Percentiles rank a stretch among this genome's conserved stretches.
These are phyloP conservation scores for Cyberlindnera sargentensis DNA, from an alignment of 805 yeast species.

Conservation along the genomic window DNA sequence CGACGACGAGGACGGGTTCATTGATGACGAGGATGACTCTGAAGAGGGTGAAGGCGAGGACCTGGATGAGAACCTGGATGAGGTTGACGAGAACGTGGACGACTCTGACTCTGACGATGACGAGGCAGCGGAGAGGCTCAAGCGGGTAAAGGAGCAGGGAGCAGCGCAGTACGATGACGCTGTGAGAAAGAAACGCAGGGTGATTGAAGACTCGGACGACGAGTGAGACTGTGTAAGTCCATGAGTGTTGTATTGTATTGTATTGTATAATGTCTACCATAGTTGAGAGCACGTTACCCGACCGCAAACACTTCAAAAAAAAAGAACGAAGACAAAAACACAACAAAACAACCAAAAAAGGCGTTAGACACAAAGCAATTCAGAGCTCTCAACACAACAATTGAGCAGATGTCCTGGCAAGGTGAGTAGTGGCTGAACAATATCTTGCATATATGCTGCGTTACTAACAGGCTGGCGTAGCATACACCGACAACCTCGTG, in stretches of 20 bases:
- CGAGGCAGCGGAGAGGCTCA: conserved; percentile 26
- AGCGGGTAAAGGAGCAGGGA: conserved; percentile 36
- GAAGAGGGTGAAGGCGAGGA: conserved; percentile 41
- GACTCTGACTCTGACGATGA: conserved; percentile 25
- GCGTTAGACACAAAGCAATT: too few species aligned
- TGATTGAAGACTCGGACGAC: conserved; percentile 50
- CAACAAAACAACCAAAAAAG: too few species aligned
- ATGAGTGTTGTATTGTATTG: neutral
- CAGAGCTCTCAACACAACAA: neutral
- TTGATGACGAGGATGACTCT: conserved; percentile 40
- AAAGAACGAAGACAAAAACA: too few species aligned
- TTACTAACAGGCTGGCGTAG: conserved; percentile 31
- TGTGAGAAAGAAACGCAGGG: conserved; percentile 37
- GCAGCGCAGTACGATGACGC: conserved; percentile 38
- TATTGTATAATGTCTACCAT: neutral
- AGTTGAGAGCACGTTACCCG: neutral
- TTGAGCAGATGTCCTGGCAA: conserved; percentile 38
- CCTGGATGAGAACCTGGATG: conserved; percentile 32
- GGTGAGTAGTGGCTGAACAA: conserved; percentile 19
- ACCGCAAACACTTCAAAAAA: neutral
- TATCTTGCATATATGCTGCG: neutral
- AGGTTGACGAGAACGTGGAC: conserved; percentile 25
- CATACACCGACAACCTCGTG: conserved; percentile 90
- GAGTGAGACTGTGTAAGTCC: conserved; percentile 21
- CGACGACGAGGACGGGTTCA: conserved; percentile 27